Evolutionary conservation across 768 basidiomycete genomes (phyloP).

Genomic region (Psilocybe subaeruginosa): DNA sequence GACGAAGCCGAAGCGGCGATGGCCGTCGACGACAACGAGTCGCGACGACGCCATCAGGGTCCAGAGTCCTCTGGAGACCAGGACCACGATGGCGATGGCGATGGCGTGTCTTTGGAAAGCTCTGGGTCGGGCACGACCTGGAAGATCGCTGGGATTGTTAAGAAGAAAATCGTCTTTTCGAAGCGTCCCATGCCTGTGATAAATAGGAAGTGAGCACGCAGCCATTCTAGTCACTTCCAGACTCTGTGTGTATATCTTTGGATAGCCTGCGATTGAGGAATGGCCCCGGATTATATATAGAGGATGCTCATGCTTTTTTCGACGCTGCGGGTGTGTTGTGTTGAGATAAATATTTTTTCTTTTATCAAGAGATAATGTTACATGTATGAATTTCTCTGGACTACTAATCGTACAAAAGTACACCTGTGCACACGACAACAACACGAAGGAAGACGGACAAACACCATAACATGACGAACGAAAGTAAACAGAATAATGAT

Average conservation of each 20-base stretch:
- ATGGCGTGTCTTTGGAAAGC: conserved; percentile 8
- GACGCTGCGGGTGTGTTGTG: background rate
- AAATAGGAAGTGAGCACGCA: conserved; percentile 14
- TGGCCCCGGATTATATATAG: background rate
- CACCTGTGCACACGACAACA: conserved; percentile 6
- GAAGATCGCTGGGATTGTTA: conserved; percentile 72
- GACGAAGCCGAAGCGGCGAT: background rate
- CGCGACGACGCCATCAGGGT: background rate
- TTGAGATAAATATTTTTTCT: conserved; percentile 2
- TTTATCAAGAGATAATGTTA: conserved; percentile 8
- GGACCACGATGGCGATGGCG: conserved; percentile 12
- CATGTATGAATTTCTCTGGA: conserved; percentile 1
- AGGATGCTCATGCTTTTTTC: background rate
- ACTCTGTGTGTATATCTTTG: background rate
- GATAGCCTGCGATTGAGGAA: background rate
- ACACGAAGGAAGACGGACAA: background rate
- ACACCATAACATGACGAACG: background rate
- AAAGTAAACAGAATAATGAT: background rate
- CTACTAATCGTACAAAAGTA: conserved; percentile 12
- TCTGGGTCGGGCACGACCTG: conserved; percentile 39
- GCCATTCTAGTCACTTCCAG: background rate
- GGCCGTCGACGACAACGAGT: background rate
- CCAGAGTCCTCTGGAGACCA: conserved; percentile 1
- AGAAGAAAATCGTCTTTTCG: conserved; percentile 81
- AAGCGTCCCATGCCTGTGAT: conserved; percentile 82